phyloP scores from a whole-genome alignment of 2,329 filamentous ascomycete genomes.

The Botryotinia narcissicola region DNA sequence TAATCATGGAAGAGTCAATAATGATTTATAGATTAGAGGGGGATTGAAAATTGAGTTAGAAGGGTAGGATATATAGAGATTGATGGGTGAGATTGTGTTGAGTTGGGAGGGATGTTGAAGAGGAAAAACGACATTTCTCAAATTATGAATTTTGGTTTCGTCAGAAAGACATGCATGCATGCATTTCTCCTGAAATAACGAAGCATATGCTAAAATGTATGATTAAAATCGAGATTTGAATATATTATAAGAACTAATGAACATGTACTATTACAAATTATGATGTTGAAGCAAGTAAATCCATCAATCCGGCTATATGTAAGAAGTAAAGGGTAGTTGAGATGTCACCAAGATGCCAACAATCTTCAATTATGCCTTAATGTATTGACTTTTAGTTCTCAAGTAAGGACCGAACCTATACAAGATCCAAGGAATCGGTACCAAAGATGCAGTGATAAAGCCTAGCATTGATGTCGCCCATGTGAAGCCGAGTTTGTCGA shows the following conservation, averaged over 20 bases:
- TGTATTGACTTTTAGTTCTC: constrained; percentile 38
- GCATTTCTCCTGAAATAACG: not conserved
- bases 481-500: constrained; percentile 41
- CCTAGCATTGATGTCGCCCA: constrained; percentile 45
- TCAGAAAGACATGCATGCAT: rapidly evolving
- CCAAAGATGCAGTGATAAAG: constrained; percentile 43
- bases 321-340: not conserved
- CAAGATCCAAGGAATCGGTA: constrained; percentile 47
- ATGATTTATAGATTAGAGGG: too few species aligned
- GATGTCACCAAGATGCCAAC: not conserved
- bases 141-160: not conserved
- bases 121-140: rapidly evolving
- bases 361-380: not conserved
- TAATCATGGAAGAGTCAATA: too few species aligned
- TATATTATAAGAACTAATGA: not conserved
- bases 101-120: not conserved
- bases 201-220: not conserved
- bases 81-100: not conserved
- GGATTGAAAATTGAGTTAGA: too few species aligned
- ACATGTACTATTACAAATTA: not conserved
- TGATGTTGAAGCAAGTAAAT: not conserved
- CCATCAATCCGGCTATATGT: not conserved
- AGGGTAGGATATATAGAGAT: too few species aligned
- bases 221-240: not conserved
- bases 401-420: constrained; percentile 41